These are phyloP conservation scores for Phytophthora pinifolia DNA, from an alignment of 352 stramenopile genomes.

Conservation along the genomic window DNA sequence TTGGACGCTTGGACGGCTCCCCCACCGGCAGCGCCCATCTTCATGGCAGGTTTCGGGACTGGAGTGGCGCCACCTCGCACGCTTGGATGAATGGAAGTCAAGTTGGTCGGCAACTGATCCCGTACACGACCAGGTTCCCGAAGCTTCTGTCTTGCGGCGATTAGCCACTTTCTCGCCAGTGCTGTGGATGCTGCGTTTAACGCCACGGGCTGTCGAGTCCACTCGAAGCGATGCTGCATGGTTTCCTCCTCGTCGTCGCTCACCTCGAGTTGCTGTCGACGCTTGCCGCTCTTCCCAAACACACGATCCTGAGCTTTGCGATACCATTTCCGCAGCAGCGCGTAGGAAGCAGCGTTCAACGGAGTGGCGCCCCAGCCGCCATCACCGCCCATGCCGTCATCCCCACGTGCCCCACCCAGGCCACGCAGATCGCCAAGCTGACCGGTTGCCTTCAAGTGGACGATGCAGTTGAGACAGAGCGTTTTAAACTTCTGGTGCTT, in stretches of 20 bases:
- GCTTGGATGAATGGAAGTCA: conserved; percentile 55
- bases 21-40: conserved; percentile 73
- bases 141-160: conserved; percentile 63
- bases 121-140: conserved; percentile 43
- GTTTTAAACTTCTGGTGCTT: conserved; percentile 95
- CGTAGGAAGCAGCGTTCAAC: conserved; percentile 84
- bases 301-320: conserved; percentile 87
- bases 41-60: conserved; percentile 67
- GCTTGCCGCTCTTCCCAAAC: conserved; percentile 72
- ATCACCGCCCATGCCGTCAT: conserved; percentile 23
- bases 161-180: conserved; percentile 81
- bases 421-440: conserved; percentile 27
- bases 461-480: conserved; percentile 93
- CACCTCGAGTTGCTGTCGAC: conserved; percentile 65
- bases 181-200: conserved; percentile 82
- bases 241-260: conserved; percentile 89
- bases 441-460: conserved; percentile 61
- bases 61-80: conserved; percentile 57
- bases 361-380: conserved; percentile 58
- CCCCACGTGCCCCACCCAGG: conserved; percentile 20
- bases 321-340: conserved; percentile 93
- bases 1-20: conserved; percentile 54
- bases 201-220: conserved; percentile 70
- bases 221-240: conserved; percentile 65
- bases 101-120: conserved; percentile 46